A percentile compares a stretch with the other conserved stretches of the same genome.
Conservation (phyloP, 2,329 filamentous ascomycete genomes). For the Pseudopyrenochaeta lycopersici region DNA sequence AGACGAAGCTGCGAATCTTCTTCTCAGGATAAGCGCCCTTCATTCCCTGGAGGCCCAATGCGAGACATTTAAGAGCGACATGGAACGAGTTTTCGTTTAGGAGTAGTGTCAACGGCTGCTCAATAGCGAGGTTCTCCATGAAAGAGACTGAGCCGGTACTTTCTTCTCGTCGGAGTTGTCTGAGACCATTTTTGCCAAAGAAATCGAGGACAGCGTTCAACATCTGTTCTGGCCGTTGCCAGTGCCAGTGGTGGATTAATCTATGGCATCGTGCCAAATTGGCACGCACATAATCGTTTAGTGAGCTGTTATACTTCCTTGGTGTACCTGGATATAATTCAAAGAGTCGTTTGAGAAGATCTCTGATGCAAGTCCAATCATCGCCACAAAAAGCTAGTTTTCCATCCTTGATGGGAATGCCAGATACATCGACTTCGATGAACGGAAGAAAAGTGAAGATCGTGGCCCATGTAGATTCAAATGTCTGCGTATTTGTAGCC, state of each 20-base stretch:
- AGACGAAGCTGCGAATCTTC: slow-evolving; percentile 65
- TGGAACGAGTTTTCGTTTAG: slow-evolving; percentile 65
- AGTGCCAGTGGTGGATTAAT: slow-evolving; percentile 65
- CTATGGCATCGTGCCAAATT: slow-evolving; percentile 62
- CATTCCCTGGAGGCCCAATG: slow-evolving; percentile 59
- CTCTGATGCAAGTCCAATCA: slow-evolving; percentile 61
- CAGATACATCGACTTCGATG: slow-evolving; percentile 60
- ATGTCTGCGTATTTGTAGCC: slow-evolving; percentile 35
- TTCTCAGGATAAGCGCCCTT: slow-evolving; percentile 58
- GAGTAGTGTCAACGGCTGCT: slow-evolving; percentile 55
- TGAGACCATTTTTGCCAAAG: slow-evolving; percentile 64
- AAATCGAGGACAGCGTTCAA: slow-evolving; percentile 67
- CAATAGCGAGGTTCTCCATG: slow-evolving; percentile 59
- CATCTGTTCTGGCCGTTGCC: slow-evolving; percentile 64
- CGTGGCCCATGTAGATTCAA: slow-evolving; percentile 53
- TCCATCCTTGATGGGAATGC: slow-evolving; percentile 55
- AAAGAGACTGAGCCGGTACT: slow-evolving; percentile 62
- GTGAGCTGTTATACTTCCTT: slow-evolving; percentile 49
- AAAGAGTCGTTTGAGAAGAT: slow-evolving; percentile 58
- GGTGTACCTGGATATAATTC: slow-evolving; percentile 56
- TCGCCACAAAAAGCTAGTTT: slow-evolving; percentile 53
- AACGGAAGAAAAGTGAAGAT: slow-evolving; percentile 64
- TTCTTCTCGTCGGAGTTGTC: slow-evolving; percentile 62
- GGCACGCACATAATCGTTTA: slow-evolving; percentile 64
- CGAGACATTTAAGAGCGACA: slow-evolving; percentile 67